Conservation (phyloP, 768 basidiomycete species). For the Panellus pusillus region DNA sequence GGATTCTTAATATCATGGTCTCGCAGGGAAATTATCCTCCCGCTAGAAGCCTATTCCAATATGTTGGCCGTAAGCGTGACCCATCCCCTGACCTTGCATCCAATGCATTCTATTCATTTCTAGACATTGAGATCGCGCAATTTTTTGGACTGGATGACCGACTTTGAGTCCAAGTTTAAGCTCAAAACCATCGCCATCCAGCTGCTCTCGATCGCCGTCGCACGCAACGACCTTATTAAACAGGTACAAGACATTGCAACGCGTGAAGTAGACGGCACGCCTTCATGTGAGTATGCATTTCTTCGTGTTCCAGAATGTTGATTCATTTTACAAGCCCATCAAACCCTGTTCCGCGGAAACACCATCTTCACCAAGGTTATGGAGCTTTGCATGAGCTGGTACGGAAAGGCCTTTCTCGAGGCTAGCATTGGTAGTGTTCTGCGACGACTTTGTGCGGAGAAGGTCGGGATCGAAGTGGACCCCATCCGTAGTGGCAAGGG, state of each 20-base stretch:
- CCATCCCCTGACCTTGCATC: not conserved
- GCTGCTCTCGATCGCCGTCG: constrained; percentile 68
- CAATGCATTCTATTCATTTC: constrained; percentile 2
- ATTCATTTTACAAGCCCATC: constrained; percentile 53
- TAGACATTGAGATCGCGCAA: constrained; percentile 61
- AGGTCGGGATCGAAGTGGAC: constrained; percentile 81
- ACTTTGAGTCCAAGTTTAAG: constrained; percentile 66
- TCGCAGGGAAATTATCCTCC: constrained; percentile 75
- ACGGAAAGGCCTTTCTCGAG: constrained; percentile 79
- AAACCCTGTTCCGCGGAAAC: constrained; percentile 73
- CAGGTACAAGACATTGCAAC: constrained; percentile 70
- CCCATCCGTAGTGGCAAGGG: constrained; percentile 65
- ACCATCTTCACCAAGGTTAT: constrained; percentile 71
- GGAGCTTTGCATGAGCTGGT: constrained; percentile 79
- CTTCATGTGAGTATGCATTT: constrained; percentile 50
- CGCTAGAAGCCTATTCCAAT: constrained; percentile 59
- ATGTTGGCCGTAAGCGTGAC: constrained; percentile 52
- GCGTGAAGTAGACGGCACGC: constrained; percentile 68
- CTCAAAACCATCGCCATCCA: constrained; percentile 62
- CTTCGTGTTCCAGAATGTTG: not conserved
- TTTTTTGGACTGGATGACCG: constrained; percentile 72
- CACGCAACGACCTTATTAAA: constrained; percentile 61
- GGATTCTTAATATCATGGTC: constrained; percentile 7
- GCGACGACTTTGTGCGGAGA: constrained; percentile 68
- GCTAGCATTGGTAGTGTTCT: constrained; percentile 73